A percentile compares a stretch with the other conserved stretches of the same genome.
These are phyloP conservation scores for Epichloe gansuensis DNA, from an alignment of 2,329 filamentous ascomycete species.

Conservation along the genomic window DNA sequence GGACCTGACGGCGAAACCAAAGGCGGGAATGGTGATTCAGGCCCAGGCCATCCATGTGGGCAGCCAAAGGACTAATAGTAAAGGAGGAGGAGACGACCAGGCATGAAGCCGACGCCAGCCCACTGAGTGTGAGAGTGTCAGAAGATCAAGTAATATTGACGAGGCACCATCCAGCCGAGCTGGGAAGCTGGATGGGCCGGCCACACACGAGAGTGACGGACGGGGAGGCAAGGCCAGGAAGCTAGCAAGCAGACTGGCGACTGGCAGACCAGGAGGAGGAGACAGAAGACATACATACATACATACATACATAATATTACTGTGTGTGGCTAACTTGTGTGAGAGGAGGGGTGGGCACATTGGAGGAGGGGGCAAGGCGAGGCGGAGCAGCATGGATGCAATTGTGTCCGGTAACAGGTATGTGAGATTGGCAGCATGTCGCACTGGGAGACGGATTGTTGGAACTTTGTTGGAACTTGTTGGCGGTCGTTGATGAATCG, in stretches of 20 bases:
- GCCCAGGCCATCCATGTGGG: background rate
- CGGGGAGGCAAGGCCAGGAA: background rate
- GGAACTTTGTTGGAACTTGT: too few relatives aligned
- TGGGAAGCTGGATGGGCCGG: background rate
- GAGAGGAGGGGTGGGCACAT: too few relatives aligned
- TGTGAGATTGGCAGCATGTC: too few relatives aligned
- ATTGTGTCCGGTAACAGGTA: too few relatives aligned
- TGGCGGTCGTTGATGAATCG: background rate
- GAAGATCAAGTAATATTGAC: conserved; percentile 1
- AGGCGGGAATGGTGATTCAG: conserved; percentile 5
- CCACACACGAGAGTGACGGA: conserved; percentile 1
- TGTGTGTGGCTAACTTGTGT: background rate
- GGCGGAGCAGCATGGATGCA: too few relatives aligned
- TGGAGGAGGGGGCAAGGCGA: too few relatives aligned
- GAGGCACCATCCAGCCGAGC: conserved; percentile 1
- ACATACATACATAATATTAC: too few relatives aligned
- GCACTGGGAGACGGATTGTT: too few relatives aligned
- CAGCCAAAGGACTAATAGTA: background rate
- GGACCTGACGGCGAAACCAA: background rate
- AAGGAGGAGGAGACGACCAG: background rate
- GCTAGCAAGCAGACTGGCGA: background rate
- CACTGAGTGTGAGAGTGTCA: background rate
- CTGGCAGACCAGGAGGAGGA: background rate
- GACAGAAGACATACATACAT: background rate
- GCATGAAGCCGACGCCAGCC: conserved; percentile 2